Evolutionary conservation across 1,284 basidiomycete species (phyloP).

Genomic region (Wolfiporia cocos): DNA sequence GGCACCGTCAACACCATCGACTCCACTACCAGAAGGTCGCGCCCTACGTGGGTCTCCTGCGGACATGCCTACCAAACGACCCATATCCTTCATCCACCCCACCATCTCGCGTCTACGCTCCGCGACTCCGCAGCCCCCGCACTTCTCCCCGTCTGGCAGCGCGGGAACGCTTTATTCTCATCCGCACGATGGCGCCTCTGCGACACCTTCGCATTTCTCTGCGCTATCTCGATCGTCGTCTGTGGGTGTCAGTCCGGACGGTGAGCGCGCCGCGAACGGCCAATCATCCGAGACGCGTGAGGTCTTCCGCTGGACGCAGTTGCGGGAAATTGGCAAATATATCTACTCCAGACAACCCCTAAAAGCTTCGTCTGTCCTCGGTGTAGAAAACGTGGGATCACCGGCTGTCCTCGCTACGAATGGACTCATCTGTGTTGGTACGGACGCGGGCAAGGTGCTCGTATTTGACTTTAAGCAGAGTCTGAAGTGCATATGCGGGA

Average conservation of each 20-base stretch:
- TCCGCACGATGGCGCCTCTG: constrained; percentile 37
- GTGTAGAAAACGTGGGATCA: constrained; percentile 46
- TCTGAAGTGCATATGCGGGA: constrained; percentile 73
- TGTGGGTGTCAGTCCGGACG: too few species aligned
- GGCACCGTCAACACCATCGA: not conserved
- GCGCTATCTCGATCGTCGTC: constrained; percentile 69
- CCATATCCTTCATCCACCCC: constrained; percentile 64
- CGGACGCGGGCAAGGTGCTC: constrained; percentile 68
- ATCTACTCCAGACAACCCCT: constrained; percentile 49
- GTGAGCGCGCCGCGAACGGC: constrained; percentile 6
- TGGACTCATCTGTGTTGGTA: constrained; percentile 89
- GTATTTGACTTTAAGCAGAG: constrained; percentile 93
- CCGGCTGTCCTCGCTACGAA: constrained; percentile 85
- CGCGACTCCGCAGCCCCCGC: constrained; percentile 47
- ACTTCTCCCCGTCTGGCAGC: constrained; percentile 42
- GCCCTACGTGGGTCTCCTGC: too few species aligned
- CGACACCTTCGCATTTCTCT: constrained; percentile 62
- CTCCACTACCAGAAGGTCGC: not conserved
- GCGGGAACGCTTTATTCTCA: constrained; percentile 38
- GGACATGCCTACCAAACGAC: constrained; percentile 27
- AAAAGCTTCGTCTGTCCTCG: constrained; percentile 60
- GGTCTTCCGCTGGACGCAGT: constrained; percentile 75
- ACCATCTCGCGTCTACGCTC: constrained; percentile 81
- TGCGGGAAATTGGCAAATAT: constrained; percentile 53
- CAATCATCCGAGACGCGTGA: constrained; percentile 31